A percentile compares a stretch with the other conserved stretches of the same genome.
Evolutionary conservation across 2,329 filamentous ascomycete species (phyloP).

Genomic region (Pseudogymnoascus sp.): DNA sequence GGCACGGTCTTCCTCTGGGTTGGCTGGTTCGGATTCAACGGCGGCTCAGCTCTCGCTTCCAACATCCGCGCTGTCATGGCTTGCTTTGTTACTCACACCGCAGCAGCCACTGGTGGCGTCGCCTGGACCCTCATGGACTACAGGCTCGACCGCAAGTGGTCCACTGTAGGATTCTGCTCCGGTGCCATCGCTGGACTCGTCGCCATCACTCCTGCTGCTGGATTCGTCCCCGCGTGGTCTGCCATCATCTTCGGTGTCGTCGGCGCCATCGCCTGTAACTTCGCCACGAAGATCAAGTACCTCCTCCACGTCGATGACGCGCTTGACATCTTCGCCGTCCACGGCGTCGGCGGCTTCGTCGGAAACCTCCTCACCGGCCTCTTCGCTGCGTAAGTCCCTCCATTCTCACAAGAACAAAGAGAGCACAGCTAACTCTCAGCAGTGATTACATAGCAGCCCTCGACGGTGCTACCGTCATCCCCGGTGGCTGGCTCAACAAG

Average conservation of each 20-base stretch:
- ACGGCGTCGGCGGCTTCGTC: slow-evolving; percentile 68
- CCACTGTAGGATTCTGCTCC: slow-evolving; percentile 86
- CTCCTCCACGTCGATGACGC: slow-evolving; percentile 73
- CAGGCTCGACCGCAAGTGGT: slow-evolving; percentile 83
- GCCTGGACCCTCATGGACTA: slow-evolving; percentile 89
- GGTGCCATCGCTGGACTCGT: slow-evolving; percentile 83
- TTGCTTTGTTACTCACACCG: slow-evolving; percentile 75
- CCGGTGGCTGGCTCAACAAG: slow-evolving; percentile 73
- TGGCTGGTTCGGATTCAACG: slow-evolving; percentile 94
- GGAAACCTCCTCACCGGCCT: slow-evolving; percentile 74
- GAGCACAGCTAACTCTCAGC: neutral
- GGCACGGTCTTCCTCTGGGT: slow-evolving; percentile 93
- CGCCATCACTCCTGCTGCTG: slow-evolving; percentile 80
- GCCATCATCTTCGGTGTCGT: slow-evolving; percentile 71
- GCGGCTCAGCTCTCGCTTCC: slow-evolving; percentile 70
- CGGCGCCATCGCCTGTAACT: slow-evolving; percentile 74
- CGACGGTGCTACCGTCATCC: slow-evolving; percentile 59
- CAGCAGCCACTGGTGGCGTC: slow-evolving; percentile 75
- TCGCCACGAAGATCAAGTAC: slow-evolving; percentile 87
- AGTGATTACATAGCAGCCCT: slow-evolving; percentile 70
- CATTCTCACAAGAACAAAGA: neutral
- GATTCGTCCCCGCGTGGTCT: slow-evolving; percentile 75
- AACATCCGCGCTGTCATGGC: slow-evolving; percentile 84
- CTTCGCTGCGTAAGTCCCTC: slow-evolving; percentile 52
- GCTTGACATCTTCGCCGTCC: slow-evolving; percentile 81